These are phyloP conservation scores for Pseudomonodictys pantanalensis DNA, from an alignment of 495 filamentous ascomycete species.

Conservation along the genomic window DNA sequence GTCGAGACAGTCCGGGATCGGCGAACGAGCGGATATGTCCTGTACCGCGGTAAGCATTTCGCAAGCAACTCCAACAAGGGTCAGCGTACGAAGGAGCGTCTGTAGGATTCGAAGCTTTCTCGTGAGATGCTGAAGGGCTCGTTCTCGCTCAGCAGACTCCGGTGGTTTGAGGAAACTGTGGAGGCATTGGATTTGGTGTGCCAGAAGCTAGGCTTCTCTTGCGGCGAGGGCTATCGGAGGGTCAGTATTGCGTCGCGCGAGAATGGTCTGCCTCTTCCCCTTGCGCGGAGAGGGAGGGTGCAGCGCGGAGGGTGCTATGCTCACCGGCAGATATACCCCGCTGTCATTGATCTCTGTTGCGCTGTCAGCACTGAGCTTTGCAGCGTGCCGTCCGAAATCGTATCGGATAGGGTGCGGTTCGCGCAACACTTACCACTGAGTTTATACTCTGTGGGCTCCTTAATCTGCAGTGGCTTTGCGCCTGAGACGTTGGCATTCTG, in stretches of 20 bases:
- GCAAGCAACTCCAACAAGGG: conserved; percentile 5
- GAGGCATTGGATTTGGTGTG: conserved; percentile 62
- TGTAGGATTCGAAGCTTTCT: conserved; percentile 97
- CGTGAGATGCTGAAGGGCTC: conserved; percentile 96
- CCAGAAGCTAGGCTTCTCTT: conserved; percentile 77
- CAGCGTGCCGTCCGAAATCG: neutral
- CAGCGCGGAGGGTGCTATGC: conserved; percentile 16
- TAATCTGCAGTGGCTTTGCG: conserved; percentile 36
- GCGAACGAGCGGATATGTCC: conserved; percentile 92
- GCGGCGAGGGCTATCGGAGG: conserved; percentile 73
- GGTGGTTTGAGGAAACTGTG: conserved; percentile 63
- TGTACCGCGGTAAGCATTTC: conserved; percentile 39
- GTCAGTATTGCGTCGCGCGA: too few species aligned
- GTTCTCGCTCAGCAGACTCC: conserved; percentile 64
- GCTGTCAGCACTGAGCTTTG: conserved; percentile 21
- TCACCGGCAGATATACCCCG: conserved; percentile 92
- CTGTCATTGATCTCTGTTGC: conserved; percentile 87
- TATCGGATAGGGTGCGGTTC: neutral
- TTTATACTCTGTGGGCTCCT: conserved; percentile 43
- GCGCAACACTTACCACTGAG: conserved; percentile 40
- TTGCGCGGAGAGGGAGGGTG: neutral
- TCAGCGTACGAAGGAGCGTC: conserved; percentile 82
- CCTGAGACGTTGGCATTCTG: conserved; percentile 23
- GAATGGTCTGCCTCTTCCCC: too few species aligned
- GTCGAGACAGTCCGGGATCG: conserved; percentile 53